phyloP scores from a whole-genome alignment of 257 asterid species.

The Coffea eugenioides region DNA sequence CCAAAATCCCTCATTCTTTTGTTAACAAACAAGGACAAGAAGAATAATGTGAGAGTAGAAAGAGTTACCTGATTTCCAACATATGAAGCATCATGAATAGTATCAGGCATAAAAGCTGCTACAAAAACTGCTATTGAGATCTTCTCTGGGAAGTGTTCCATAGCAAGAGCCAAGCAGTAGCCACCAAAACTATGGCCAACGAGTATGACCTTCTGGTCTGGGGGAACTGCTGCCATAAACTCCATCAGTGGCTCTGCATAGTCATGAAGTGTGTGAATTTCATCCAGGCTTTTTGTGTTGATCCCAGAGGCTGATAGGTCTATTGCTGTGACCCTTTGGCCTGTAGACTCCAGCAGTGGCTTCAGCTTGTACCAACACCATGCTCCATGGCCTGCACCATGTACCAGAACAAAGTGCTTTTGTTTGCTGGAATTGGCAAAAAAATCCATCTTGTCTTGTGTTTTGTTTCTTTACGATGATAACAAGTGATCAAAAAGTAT shows the following conservation, averaged over 20 bases:
- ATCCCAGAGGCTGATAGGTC: conserved; percentile 25
- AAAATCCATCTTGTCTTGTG: not conserved
- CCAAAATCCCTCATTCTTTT: too few species aligned
- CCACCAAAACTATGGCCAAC: conserved; percentile 29
- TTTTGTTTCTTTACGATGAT: too few species aligned
- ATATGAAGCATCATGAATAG: not conserved
- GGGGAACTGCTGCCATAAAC: conserved; percentile 12
- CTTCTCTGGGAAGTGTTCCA: conserved; percentile 22
- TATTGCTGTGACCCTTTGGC: conserved; percentile 14
- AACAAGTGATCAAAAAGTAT: too few species aligned
- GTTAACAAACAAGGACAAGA: too few species aligned
- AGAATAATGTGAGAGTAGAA: too few species aligned
- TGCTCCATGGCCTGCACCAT: conserved; percentile 63
- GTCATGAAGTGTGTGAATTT: conserved; percentile 12
- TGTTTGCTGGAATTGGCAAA: conserved; percentile 17
- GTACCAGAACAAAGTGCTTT: conserved; percentile 47
- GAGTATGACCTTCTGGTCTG: conserved; percentile 11
- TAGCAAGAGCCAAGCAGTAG: conserved; percentile 24
- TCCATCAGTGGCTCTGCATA: conserved; percentile 19
- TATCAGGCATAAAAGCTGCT: conserved; percentile 21
- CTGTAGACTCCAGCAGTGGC: not conserved
- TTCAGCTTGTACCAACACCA: conserved; percentile 53
- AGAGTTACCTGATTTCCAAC: too few species aligned
- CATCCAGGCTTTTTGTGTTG: not conserved
- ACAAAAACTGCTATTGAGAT: conserved; percentile 16